Evolutionary conservation across 2,329 filamentous ascomycete species (phyloP).

Genomic region (Parascedosporium putredinis): DNA sequence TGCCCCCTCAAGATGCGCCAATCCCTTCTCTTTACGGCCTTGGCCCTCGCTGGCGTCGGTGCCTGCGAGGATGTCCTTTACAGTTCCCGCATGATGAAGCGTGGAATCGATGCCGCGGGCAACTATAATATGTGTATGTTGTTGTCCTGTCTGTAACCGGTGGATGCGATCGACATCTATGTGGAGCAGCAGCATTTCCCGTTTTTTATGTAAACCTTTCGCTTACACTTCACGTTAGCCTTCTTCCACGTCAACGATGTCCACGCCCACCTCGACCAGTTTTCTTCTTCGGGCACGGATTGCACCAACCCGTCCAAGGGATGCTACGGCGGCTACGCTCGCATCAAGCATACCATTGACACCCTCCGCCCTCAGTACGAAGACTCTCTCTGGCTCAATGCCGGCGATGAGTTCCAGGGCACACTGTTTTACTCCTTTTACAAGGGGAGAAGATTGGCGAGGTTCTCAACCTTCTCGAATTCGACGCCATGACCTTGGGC

Average conservation of each 20-base stretch:
- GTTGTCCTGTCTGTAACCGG: neutral
- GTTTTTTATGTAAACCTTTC: too few species aligned
- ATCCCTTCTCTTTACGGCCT: conserved; percentile 7
- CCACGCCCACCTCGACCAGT: conserved; percentile 56
- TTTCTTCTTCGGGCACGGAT: conserved; percentile 49
- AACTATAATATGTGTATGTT: conserved; percentile 42
- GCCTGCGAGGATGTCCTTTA: conserved; percentile 36
- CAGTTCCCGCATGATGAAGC: conserved; percentile 37
- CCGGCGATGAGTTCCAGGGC: conserved; percentile 60
- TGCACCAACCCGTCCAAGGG: conserved; percentile 45
- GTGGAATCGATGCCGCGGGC: conserved; percentile 35
- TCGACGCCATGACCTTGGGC: conserved; percentile 57
- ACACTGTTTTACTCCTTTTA: conserved; percentile 60
- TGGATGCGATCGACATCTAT: neutral
- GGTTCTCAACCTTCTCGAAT: conserved; percentile 53
- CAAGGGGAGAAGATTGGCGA: conserved; percentile 59
- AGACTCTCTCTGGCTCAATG: conserved; percentile 54
- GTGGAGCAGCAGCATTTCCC: neutral
- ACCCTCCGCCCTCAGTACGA: conserved; percentile 44
- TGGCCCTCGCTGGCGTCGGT: conserved; percentile 18
- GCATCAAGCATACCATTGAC: conserved; percentile 51
- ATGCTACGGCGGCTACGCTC: conserved; percentile 55
- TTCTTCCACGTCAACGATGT: conserved; percentile 64
- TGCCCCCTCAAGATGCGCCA: neutral
- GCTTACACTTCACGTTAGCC: conserved; percentile 20